phyloP scores from a whole-genome alignment of 129 eudicot genomes.

The Helianthus annuus region DNA sequence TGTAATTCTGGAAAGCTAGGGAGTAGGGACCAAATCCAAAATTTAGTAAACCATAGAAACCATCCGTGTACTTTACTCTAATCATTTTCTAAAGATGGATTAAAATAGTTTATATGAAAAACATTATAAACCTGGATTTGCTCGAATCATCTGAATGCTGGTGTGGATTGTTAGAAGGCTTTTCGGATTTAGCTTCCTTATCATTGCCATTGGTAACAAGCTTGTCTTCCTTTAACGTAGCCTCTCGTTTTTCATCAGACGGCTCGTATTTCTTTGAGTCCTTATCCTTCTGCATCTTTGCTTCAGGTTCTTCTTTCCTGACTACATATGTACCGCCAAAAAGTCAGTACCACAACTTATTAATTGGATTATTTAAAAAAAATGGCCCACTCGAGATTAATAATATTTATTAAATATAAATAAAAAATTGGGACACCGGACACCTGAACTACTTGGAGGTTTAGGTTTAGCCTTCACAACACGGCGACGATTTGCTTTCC shows the following conservation, averaged over 20 bases:
- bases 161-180: constrained; percentile 28
- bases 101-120: background rate
- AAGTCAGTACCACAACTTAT: background rate
- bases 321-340: constrained; percentile 24
- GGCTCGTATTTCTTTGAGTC: constrained; percentile 27
- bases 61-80: too few species aligned
- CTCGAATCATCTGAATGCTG: constrained; percentile 35
- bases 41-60: too few species aligned
- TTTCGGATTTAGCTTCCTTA: constrained; percentile 37
- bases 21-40: too few species aligned
- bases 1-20: too few species aligned
- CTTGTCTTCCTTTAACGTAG: constrained; percentile 35
- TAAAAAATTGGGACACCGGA: constrained; percentile 28
- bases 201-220: constrained; percentile 40
- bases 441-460: constrained; percentile 43
- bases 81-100: too few species aligned
- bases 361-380: background rate
- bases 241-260: constrained; percentile 53
- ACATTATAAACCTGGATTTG: constrained; percentile 63
- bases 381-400: background rate
- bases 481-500: constrained; percentile 37
- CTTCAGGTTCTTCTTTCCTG: constrained; percentile 38
- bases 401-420: background rate
- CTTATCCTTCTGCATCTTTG: constrained; percentile 41
- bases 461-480: constrained; percentile 29